A percentile compares a stretch with the other conserved stretches of the same genome.
These are phyloP conservation scores for Rhodotorula toruloides DNA, from an alignment of 768 basidiomycete species.

Conservation along the genomic window DNA sequence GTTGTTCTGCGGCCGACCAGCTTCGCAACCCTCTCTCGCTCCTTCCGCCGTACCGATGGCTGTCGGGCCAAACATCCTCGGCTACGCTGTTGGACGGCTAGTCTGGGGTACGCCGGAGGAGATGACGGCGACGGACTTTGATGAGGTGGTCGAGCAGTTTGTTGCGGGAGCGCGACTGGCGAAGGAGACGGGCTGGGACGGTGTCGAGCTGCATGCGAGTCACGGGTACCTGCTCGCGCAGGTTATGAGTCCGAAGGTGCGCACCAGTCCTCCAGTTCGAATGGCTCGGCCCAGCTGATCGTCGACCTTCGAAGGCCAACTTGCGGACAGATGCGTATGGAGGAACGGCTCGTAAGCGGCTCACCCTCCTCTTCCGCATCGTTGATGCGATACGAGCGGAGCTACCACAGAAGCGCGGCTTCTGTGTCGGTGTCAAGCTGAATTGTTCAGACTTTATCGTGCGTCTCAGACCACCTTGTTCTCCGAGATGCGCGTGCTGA, in stretches of 20 bases:
- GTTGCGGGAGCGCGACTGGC: constrained; percentile 64
- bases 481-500: not conserved
- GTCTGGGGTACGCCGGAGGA: constrained; percentile 61
- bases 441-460: constrained; percentile 70
- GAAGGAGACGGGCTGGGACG: constrained; percentile 69
- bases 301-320: constrained; percentile 50
- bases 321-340: constrained; percentile 59
- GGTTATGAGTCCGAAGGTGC: constrained; percentile 69
- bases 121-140: constrained; percentile 61
- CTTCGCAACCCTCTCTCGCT: constrained; percentile 60
- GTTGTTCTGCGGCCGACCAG: constrained; percentile 62
- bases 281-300: not conserved
- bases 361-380: constrained; percentile 60
- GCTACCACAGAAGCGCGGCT: constrained; percentile 52
- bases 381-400: constrained; percentile 56
- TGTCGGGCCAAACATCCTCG: constrained; percentile 45
- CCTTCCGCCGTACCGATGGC: constrained; percentile 56
- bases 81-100: constrained; percentile 50
- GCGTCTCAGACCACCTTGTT: constrained; percentile 26
- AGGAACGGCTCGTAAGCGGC: constrained; percentile 50
- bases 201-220: constrained; percentile 74
- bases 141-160: constrained; percentile 59
- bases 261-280: constrained; percentile 1
- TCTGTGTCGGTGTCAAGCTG: constrained; percentile 71
- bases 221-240: constrained; percentile 81